Evolutionary conservation across 441 rosid species (phyloP).

Genomic region (Jatropha podagrica): DNA sequence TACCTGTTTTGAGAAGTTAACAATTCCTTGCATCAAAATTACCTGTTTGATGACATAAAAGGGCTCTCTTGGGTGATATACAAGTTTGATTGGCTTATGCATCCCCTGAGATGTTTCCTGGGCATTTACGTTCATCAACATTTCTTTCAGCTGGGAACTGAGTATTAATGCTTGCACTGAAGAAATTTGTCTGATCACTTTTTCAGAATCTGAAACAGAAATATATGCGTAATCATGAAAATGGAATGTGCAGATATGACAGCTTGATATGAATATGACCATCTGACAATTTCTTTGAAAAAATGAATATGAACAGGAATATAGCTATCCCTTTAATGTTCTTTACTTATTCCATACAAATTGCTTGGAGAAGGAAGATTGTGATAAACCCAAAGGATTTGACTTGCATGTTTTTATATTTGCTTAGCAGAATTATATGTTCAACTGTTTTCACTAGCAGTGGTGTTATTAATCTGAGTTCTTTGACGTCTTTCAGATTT

Average conservation of each 20-base stretch:
- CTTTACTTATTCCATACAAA: neutral
- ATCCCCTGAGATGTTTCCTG: slow-evolving; percentile 42
- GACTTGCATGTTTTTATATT: slow-evolving; percentile 5
- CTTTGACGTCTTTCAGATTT: slow-evolving; percentile 10
- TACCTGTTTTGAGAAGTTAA: neutral
- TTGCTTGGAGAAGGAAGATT: neutral
- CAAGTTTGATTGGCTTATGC: slow-evolving; percentile 60
- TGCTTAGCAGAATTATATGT: neutral
- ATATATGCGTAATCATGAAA: slow-evolving; percentile 9
- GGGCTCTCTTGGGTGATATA: slow-evolving; percentile 70
- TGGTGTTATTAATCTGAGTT: neutral
- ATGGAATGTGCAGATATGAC: neutral
- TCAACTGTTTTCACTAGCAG: neutral
- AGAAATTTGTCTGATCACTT: slow-evolving; percentile 59
- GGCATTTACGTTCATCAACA: slow-evolving; percentile 48
- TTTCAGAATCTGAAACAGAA: slow-evolving; percentile 55
- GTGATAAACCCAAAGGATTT: neutral
- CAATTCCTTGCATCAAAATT: neutral
- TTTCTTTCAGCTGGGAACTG: slow-evolving; percentile 75
- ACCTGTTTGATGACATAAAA: slow-evolving; percentile 86
- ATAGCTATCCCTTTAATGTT: neutral
- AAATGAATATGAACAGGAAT: neutral
- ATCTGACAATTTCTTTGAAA: neutral
- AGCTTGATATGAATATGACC: neutral
- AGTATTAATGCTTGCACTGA: slow-evolving; percentile 68